Evolutionary conservation across 2,329 filamentous ascomycete species (phyloP), one percentile per base, ranked within the genome.

Genomic region (Fusarium xyrophilum): DNA sequence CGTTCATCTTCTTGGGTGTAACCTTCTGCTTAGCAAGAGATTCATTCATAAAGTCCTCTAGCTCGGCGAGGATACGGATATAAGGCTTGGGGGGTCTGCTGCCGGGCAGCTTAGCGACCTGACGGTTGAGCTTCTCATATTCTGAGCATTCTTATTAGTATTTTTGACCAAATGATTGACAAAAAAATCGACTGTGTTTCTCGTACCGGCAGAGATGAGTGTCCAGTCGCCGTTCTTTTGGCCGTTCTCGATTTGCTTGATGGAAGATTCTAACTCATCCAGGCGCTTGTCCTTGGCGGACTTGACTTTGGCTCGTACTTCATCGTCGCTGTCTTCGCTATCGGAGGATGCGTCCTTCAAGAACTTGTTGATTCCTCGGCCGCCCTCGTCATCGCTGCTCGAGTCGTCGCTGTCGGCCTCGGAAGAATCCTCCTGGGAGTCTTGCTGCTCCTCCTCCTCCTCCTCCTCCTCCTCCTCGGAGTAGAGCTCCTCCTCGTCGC

Each of bases 211-310:
- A 67, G 93, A 92, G 73, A 98, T 96, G 68, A 95, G 90, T 72
- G 91, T 92, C 96, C 96, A 99, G 82, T 99, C 96, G 77, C 92
- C 93, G 77, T 98, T 99, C 86, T 97, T 98, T 81, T 96, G 87
- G 67, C 93, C 94, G 83, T 99, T 99, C 79, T 98, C 94, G 76
- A 99, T 98, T 77, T 91, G 83, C 80, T 91, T 91, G 76, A 98
- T 92, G 43, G 90, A 97, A 63, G 88, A 87, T 80, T 99, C 95
- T 65, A 99, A 86, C 81, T 98, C 96, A 77, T 97, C 95, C 72
- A 93, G 86, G 67, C 96, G 89, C 88, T 99, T 99, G 85, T 98
- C 93, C 83, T 98, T 98, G 76, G 95, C 94, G 81, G 93, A 97
- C 87, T 97, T 97, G 77, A 98, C 92, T 75, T 96, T 89, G 75